These are phyloP conservation scores for Myrmaecium sp. DNA, from an alignment of 2,329 filamentous ascomycete genomes.

Conservation along the genomic window DNA sequence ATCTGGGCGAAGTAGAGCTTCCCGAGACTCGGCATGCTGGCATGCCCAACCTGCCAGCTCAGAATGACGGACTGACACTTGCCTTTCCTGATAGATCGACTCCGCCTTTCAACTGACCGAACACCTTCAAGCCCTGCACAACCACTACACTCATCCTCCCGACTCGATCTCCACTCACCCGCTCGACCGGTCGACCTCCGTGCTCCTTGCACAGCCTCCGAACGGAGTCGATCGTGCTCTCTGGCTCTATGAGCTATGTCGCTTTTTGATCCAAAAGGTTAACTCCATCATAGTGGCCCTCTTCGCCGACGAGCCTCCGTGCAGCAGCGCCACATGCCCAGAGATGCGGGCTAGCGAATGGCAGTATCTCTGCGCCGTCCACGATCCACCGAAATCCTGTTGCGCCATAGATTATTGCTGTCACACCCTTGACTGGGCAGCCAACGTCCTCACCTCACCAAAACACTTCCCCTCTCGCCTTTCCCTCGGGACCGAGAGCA, in stretches of 20 bases:
- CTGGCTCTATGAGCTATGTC: conserved; percentile 96
- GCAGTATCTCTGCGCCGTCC: conserved; percentile 97
- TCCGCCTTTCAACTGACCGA: conserved; percentile 96
- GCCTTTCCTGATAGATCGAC: conserved; percentile 59
- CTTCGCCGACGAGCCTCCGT: conserved; percentile 78
- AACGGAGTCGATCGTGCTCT: conserved; percentile 68
- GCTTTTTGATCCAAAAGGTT: conserved; percentile 86
- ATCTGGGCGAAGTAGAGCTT: conserved; percentile 44
- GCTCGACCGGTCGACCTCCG: conserved; percentile 59
- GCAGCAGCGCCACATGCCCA: conserved; percentile 75
- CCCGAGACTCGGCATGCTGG: background rate
- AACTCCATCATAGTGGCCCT: conserved; percentile 87
- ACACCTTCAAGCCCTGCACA: conserved; percentile 83
- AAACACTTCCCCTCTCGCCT: conserved; percentile 90
- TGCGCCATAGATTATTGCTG: conserved; percentile 99
- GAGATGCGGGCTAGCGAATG: conserved; percentile 98
- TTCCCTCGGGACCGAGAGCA: conserved; percentile 31
- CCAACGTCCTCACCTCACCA: conserved; percentile 80
- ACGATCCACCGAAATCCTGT: conserved; percentile 90
- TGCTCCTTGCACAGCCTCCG: conserved; percentile 62
- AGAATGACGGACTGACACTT: conserved; percentile 8
- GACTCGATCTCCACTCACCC: conserved; percentile 42
- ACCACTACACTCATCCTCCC: conserved; percentile 53
- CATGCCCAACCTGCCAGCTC: conserved; percentile 1
- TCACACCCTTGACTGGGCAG: conserved; percentile 95